phyloP scores from a whole-genome alignment of 139 green algal species.

The Diplosphaera chodatii region DNA sequence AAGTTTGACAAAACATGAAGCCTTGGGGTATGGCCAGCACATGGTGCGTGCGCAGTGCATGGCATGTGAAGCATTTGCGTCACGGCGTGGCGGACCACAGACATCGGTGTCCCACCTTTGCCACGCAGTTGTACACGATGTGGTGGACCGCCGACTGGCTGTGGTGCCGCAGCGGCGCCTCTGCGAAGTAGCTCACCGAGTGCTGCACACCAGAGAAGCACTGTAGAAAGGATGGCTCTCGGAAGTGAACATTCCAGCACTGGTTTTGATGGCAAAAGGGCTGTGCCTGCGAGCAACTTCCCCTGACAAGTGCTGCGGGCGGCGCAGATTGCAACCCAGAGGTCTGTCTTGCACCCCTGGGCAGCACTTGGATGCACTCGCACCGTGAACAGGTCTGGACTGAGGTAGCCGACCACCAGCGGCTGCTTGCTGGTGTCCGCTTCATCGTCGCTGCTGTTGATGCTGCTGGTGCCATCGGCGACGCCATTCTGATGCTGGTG shows the following conservation, averaged over 20 bases:
- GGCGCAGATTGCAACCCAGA: no score
- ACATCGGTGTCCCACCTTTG: constrained; percentile 21
- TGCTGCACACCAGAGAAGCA: constrained; percentile 31
- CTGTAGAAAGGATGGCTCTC: no score
- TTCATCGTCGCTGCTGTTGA: neutral
- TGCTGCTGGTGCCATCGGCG: neutral
- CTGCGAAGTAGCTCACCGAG: constrained; percentile 94
- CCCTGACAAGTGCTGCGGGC: no score
- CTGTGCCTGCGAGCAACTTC: no score
- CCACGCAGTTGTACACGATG: constrained; percentile 57
- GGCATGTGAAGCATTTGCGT: no score
- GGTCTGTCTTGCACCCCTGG: no score
- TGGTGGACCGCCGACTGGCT: constrained; percentile 19
- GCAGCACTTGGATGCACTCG: neutral
- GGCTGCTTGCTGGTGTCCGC: neutral
- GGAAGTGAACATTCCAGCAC: no score
- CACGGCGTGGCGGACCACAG: no score
- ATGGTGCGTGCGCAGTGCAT: no score
- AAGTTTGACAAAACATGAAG: no score
- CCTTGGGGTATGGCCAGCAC: no score
- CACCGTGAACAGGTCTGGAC: constrained; percentile 86
- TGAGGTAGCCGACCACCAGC: constrained; percentile 85
- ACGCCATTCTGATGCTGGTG: neutral
- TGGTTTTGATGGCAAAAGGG: no score
- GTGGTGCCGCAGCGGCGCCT: constrained; percentile 83